A percentile compares a stretch with the other conserved stretches of the same genome.
These are phyloP conservation scores for Cynanchum wilfordii DNA, from an alignment of 257 asterid species.

Conservation along the genomic window DNA sequence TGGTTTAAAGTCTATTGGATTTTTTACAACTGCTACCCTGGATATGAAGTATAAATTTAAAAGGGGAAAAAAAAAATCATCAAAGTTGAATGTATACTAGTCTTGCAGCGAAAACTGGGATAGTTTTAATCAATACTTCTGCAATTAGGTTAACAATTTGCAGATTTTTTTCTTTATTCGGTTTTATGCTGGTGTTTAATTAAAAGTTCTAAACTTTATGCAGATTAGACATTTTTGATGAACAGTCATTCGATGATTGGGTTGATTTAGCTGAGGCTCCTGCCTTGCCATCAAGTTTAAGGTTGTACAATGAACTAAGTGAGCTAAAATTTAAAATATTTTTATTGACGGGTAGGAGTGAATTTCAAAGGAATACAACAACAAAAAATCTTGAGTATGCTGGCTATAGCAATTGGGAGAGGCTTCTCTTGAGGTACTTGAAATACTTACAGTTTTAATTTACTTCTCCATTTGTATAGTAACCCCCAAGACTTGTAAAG, in stretches of 20 bases:
- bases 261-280: conserved; percentile 69
- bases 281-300: conserved; percentile 61
- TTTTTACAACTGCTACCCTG: neutral
- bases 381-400: conserved; percentile 43
- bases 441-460: neutral
- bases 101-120: neutral
- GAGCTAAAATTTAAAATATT: conserved; percentile 58
- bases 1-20: neutral
- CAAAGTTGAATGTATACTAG: neutral
- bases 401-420: conserved; percentile 76
- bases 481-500: neutral
- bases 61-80: neutral
- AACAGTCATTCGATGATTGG: conserved; percentile 54
- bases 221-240: conserved; percentile 64
- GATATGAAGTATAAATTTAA: neutral
- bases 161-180: neutral
- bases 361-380: conserved; percentile 66
- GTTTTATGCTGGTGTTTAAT: neutral
- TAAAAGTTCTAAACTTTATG: conserved; percentile 4
- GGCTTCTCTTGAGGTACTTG: conserved; percentile 69
- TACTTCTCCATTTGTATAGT: neutral
- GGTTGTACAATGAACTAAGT: conserved; percentile 55
- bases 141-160: neutral
- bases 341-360: conserved; percentile 70
- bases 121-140: neutral